Evolutionary conservation across 306 rosid genomes (phyloP), one percentile per base, ranked within the genome.

Genomic region (Quercus bicolor): DNA sequence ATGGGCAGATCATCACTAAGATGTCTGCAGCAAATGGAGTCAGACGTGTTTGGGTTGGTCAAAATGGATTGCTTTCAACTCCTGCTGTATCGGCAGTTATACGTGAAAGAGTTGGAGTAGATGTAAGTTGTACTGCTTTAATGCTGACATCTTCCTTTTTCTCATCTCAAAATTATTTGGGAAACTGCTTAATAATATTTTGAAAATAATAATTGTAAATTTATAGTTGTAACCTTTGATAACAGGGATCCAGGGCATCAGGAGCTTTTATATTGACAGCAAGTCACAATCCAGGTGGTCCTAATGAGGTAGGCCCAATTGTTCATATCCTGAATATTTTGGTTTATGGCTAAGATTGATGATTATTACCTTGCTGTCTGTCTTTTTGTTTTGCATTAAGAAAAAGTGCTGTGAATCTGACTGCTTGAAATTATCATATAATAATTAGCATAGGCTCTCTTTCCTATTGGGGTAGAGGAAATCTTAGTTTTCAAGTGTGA

Each of bases 211-310:
- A 54, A 37, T 48, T 56, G 26, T 61, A 53, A 37, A 56, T 45
- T 24, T 75, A 33, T 24, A n/a, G 33, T 60, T 82, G 37, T 77
- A 13, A 84, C 75, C 6, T 86, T 52, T 73, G 60, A 59, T 74
- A 74, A 61, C 88, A 96, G 99, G 99, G 98, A 77, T 84, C 98
- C 70, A 90, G 57, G 89, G 94, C 99, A 55, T 89, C 94, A 23
- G 99, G 99, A 76, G 97, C 94, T 71, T 96, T 96, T 85, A 93
- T 96, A 81, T 87, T 96, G 94, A 93, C 99, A 9, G 99, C 99
- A 43, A 96, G 99, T 87, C 99, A 96, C 91, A 96, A 96, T 84
- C 99, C 99, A 21, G 99, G 99, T 15, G 99, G 99, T 70, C 99
- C 99, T 54, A 9, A 87, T 82, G 99, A 96, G 98, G 99, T 85